phyloP scores from a whole-genome alignment of 495 filamentous ascomycete genomes.

The Aspergillus heteromorphus region DNA sequence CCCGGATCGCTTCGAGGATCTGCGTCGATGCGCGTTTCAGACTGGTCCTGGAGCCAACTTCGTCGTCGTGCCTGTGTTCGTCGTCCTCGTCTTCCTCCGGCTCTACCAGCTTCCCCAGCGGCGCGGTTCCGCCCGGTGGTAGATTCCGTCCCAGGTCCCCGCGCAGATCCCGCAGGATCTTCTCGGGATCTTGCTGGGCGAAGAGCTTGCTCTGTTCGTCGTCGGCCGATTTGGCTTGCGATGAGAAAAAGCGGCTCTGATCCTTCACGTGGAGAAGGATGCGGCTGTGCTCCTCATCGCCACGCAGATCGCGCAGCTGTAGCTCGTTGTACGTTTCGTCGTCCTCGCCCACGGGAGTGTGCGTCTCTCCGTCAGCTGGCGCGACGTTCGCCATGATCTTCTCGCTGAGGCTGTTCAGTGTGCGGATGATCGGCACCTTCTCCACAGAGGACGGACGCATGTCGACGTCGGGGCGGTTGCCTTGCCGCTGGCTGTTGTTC shows the following conservation, averaged over 20 bases:
- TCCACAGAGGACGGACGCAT: slow-evolving; percentile 69
- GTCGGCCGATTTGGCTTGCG: slow-evolving; percentile 48
- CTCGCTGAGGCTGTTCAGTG: slow-evolving; percentile 79
- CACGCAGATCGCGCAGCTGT: slow-evolving; percentile 75
- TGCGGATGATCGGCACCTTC: slow-evolving; percentile 74
- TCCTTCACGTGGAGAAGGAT: slow-evolving; percentile 85
- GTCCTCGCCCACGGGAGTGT: slow-evolving; percentile 63
- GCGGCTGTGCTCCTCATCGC: slow-evolving; percentile 62
- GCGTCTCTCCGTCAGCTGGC: slow-evolving; percentile 65
- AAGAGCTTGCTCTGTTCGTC: slow-evolving; percentile 54
- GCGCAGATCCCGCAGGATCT: slow-evolving; percentile 60
- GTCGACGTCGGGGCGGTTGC: slow-evolving; percentile 79
- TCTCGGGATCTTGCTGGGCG: slow-evolving; percentile 58
- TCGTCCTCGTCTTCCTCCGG: slow-evolving; percentile 55
- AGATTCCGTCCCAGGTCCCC: slow-evolving; percentile 49
- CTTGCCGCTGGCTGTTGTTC: slow-evolving; percentile 69
- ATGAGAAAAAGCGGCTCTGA: slow-evolving; percentile 73
- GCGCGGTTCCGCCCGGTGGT: slow-evolving; percentile 52
- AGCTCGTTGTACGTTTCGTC: slow-evolving; percentile 68
- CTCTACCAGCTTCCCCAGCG: slow-evolving; percentile 44
- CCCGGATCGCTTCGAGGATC: slow-evolving; percentile 38
- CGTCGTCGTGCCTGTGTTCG: slow-evolving; percentile 41
- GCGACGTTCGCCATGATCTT: slow-evolving; percentile 85
- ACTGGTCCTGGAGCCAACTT: slow-evolving; percentile 32
- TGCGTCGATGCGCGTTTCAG: slow-evolving; percentile 36